These are phyloP conservation scores for Aspergillus persii DNA, from an alignment of 2,329 filamentous ascomycete species.

Conservation along the genomic window DNA sequence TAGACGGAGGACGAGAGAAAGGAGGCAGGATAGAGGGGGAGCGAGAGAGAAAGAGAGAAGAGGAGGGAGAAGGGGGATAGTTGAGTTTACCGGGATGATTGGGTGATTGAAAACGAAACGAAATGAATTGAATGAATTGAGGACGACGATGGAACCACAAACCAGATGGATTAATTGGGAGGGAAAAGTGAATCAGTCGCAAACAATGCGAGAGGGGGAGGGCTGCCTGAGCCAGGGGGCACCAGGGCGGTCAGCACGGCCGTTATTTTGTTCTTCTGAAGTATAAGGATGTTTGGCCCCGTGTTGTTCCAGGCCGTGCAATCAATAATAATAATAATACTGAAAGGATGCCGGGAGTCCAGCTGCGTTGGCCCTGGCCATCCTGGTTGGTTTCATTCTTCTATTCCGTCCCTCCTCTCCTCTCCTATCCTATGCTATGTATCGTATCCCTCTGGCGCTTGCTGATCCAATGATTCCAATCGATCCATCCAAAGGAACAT, in stretches of 20 bases:
- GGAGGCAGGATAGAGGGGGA: slow-evolving; percentile 10
- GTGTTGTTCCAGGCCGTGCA: neutral
- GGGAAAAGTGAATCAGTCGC: neutral
- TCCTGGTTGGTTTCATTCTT: no score
- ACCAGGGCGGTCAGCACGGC: neutral
- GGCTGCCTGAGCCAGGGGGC: slow-evolving; percentile 8
- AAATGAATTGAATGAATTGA: neutral
- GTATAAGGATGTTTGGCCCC: neutral
- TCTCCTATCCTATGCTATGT: no score
- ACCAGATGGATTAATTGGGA: neutral
- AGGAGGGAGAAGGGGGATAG: neutral
- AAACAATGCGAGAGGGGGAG: neutral
- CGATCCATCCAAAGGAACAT: no score
- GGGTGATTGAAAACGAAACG: no score
- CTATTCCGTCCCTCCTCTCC: no score
- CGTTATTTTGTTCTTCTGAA: no score
- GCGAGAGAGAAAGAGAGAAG: slow-evolving; percentile 1
- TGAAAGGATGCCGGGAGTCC: neutral
- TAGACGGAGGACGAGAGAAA: neutral
- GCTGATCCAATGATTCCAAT: no score
- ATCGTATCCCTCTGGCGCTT: no score
- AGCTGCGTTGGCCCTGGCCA: no score
- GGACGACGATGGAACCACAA: neutral
- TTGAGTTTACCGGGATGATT: neutral
- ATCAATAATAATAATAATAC: neutral